Percentiles rank a stretch among this genome's conserved stretches.
phyloP scores from a whole-genome alignment of 495 filamentous ascomycete species.

The Talaromyces stipitatus region DNA sequence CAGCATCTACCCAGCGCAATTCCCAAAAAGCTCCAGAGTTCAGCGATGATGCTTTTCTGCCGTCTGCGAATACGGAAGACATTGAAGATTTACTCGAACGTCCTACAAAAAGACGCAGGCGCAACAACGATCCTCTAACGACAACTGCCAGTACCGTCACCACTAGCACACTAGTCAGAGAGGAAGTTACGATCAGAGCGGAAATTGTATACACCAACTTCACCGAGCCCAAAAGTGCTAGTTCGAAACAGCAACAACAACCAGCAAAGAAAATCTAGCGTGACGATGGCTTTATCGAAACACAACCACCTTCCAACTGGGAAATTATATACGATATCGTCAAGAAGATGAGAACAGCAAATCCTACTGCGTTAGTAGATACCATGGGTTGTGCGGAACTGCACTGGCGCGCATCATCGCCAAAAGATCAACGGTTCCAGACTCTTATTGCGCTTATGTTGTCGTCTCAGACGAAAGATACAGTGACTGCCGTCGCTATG shows the following conservation, averaged over 20 bases:
- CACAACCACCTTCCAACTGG: constrained; percentile 75
- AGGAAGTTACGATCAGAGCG: background rate
- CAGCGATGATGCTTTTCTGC: constrained; percentile 30
- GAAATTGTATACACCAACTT: background rate
- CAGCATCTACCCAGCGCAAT: constrained; percentile 17
- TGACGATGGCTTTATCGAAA: constrained; percentile 42
- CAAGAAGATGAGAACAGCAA: constrained; percentile 65
- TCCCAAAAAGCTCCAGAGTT: constrained; percentile 11
- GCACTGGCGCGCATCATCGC: constrained; percentile 31
- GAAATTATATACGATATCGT: constrained; percentile 71
- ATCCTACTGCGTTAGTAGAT: constrained; percentile 81
- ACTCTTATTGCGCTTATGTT: constrained; percentile 92
- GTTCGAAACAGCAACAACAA: constrained; percentile 39
- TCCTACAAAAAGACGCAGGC: constrained; percentile 45
- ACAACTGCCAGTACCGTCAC: constrained; percentile 11
- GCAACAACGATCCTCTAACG: constrained; percentile 15
- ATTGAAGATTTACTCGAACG: constrained; percentile 57
- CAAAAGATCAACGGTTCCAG: constrained; percentile 71
- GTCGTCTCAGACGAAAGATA: constrained; percentile 94
- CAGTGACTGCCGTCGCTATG: constrained; percentile 84
- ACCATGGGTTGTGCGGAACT: constrained; percentile 95
- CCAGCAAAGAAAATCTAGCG: constrained; percentile 59
- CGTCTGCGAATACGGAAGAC: constrained; percentile 40
- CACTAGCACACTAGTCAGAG: background rate
- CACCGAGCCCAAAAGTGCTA: constrained; percentile 1